These are phyloP conservation scores for Globisporangium splendens DNA, from an alignment of 352 stramenopile species.

Conservation along the genomic window DNA sequence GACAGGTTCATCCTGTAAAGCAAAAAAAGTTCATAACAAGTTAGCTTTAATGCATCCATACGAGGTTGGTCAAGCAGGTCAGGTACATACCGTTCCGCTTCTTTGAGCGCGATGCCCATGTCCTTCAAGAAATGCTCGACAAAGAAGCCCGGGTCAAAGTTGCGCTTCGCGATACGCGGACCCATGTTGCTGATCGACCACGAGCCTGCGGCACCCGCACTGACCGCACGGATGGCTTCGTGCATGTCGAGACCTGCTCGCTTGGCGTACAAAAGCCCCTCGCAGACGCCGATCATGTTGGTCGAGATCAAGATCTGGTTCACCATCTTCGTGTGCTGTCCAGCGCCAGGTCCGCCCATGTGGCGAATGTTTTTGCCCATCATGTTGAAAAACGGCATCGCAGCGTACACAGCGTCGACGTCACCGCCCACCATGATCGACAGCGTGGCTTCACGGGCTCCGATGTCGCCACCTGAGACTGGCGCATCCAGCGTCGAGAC, in stretches of 20 bases:
- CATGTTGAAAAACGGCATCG: constrained; percentile 85
- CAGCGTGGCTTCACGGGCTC: constrained; percentile 80
- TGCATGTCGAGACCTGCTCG: constrained; percentile 84
- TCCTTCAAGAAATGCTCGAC: constrained; percentile 92
- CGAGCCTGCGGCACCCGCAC: constrained; percentile 78
- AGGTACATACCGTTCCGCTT: constrained; percentile 56
- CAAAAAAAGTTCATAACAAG: constrained; percentile 6
- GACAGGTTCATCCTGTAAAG: constrained; percentile 77
- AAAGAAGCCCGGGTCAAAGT: constrained; percentile 90
- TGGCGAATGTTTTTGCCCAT: constrained; percentile 89
- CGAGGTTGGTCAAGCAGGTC: background rate
- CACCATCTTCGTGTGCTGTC: constrained; percentile 91
- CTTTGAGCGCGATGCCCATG: constrained; percentile 87
- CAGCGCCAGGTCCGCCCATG: constrained; percentile 79
- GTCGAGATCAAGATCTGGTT: constrained; percentile 89
- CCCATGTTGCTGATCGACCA: constrained; percentile 91
- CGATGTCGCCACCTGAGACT: constrained; percentile 86
- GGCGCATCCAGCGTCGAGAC: constrained; percentile 77
- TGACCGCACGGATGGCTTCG: constrained; percentile 84
- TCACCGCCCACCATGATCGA: constrained; percentile 92
- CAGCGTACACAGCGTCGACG: constrained; percentile 68
- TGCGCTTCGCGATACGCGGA: constrained; percentile 81
- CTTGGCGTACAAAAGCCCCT: constrained; percentile 87
- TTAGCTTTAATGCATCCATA: constrained; percentile 2
- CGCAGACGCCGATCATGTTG: constrained; percentile 88